Conservation (phyloP, 2,329 filamentous ascomycete genomes). For the Cytospora leucostoma region DNA sequence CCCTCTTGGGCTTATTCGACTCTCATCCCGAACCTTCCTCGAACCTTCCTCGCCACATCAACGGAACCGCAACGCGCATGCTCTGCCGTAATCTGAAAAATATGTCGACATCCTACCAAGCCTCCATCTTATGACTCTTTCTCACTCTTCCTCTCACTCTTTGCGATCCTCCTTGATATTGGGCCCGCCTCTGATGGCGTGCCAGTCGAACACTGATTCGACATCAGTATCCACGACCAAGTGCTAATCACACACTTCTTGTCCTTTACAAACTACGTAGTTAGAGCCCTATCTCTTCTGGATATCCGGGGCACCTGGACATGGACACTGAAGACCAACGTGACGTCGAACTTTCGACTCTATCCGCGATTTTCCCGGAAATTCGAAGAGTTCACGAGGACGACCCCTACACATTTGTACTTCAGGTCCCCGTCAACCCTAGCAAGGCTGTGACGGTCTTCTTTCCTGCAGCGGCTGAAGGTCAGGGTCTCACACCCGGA, state of each 20-base stretch:
- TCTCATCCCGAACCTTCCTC: not conserved
- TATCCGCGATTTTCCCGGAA: constrained; percentile 69
- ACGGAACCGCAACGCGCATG: constrained; percentile 4
- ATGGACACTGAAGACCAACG: constrained; percentile 51
- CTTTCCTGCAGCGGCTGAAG: constrained; percentile 53
- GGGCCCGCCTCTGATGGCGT: constrained; percentile 6
- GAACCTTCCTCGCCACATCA: not conserved
- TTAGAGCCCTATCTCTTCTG: not conserved
- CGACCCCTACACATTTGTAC: constrained; percentile 51
- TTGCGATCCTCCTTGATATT: not conserved
- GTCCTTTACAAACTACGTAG: not conserved
- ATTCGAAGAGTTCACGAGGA: constrained; percentile 48
- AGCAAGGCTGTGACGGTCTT: constrained; percentile 56
- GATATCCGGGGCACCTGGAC: not conserved
- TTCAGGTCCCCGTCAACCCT: constrained; percentile 61
- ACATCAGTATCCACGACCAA: constrained; percentile 1
- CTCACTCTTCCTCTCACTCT: not conserved
- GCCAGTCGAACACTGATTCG: not conserved
- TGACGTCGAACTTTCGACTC: constrained; percentile 59
- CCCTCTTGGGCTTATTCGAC: not conserved
- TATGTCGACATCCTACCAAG: constrained; percentile 12
- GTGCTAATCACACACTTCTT: not conserved
- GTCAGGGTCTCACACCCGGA: constrained; percentile 25
- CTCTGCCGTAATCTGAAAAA: constrained; percentile 13
- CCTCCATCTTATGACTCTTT: constrained; percentile 5